Evolutionary conservation across 2,329 filamentous ascomycete genomes (phyloP), one percentile per base, ranked within the genome.

Genomic region (Stachybotrys chlorohalonatus): DNA sequence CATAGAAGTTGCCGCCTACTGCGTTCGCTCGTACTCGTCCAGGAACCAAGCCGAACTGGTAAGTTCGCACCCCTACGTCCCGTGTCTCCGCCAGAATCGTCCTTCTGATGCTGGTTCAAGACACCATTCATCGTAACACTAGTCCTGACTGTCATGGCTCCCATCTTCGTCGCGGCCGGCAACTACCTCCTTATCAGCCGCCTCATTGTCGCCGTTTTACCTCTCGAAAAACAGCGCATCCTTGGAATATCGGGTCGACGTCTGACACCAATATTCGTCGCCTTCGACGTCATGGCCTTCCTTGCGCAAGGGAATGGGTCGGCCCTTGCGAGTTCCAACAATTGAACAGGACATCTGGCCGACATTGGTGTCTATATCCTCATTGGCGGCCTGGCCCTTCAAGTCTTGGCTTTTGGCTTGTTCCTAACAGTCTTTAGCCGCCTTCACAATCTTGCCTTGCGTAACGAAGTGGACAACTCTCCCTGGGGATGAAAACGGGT

Each of bases 181-280:
- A 74, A 79, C 54, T 80, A 80, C 62, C 69, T 80, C 53, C 70
- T 80, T 49, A 72, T 80, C 52, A 75, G 73, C n/a, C 70, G 73
- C 11, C 63, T 80, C 6, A 73, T 77, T 53, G 62, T 69, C 11
- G 61, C 64, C 11, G 69, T 70, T 9, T 67, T 76, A 1, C 24
- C 24, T 42, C 68, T 70, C 1, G 54, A 58, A 0, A 61, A 62
- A 2, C 72, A 72, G 30, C 64, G 58, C 6, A 67, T 73, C 31
- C 68, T 73, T 48, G 66, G 64, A 6, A 66, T 75, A 24, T 65
- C 63, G 2, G 70, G 69, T 2, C 64, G 59, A 15, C 67, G 68
- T 49, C 64, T 80, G 3, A 78, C 76, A 1, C 68, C 68, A 3
- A 68, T 76, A 5, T 79, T 80, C 55, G 72, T 80, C 46, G 62